Percentiles rank a stretch among this genome's conserved stretches.
Evolutionary conservation across 345 rosid species (phyloP).

Genomic region (Xanthoceras sorbifolium): DNA sequence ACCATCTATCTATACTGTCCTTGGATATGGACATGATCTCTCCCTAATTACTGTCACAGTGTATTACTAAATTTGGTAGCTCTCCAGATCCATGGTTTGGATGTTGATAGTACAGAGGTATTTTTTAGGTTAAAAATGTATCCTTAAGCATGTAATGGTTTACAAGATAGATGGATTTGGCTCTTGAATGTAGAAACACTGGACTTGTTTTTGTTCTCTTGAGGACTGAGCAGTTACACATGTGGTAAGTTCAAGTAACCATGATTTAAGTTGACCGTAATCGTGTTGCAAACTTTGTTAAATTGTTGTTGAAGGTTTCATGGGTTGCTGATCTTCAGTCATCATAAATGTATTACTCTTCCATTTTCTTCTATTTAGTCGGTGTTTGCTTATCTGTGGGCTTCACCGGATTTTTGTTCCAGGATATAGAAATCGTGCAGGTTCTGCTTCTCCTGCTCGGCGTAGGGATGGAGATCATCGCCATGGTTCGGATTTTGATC

Average conservation of each 20-base stretch:
- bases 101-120: conserved; percentile 28
- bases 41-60: conserved; percentile 12
- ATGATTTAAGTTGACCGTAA: conserved; percentile 30
- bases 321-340: conserved; percentile 23
- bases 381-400: conserved; percentile 36
- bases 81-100: conserved; percentile 25
- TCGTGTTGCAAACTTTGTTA: conserved; percentile 34
- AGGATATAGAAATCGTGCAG: conserved; percentile 78
- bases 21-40: conserved; percentile 13
- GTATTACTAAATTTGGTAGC: conserved; percentile 23
- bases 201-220: conserved; percentile 22
- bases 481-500: conserved; percentile 61
- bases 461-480: conserved; percentile 59
- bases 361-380: conserved; percentile 17
- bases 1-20: conserved; percentile 2
- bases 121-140: conserved; percentile 30
- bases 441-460: conserved; percentile 75
- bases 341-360: conserved; percentile 19
- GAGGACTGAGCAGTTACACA: conserved; percentile 20
- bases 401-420: conserved; percentile 42
- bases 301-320: conserved; percentile 28
- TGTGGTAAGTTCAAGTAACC: conserved; percentile 22
- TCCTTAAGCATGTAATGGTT: conserved; percentile 22
- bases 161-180: conserved; percentile 31
- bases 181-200: conserved; percentile 25